Evolutionary conservation across 441 rosid species (phyloP).

Genomic region (Adansonia rubrostipa): DNA sequence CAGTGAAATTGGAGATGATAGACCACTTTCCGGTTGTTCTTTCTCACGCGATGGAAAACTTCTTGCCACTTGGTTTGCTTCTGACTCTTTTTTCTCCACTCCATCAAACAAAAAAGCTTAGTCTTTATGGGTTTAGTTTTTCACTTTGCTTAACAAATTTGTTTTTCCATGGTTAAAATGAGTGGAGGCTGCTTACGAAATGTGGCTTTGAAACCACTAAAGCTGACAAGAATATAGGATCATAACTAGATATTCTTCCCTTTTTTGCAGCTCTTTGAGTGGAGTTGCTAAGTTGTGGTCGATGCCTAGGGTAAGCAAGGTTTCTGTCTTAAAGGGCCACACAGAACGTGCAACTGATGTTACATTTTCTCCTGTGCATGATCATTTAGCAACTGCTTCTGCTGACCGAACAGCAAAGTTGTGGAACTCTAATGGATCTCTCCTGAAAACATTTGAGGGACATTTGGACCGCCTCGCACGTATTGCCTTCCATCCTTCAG

Average conservation of each 20-base stretch:
- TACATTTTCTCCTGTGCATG: slow-evolving; percentile 76
- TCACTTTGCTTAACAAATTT: neutral
- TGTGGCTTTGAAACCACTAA: slow-evolving; percentile 12
- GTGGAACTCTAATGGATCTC: slow-evolving; percentile 84
- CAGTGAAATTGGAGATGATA: slow-evolving; percentile 86
- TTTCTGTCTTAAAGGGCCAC: slow-evolving; percentile 78
- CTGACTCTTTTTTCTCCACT: neutral
- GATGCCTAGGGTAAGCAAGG: slow-evolving; percentile 67
- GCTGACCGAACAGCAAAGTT: slow-evolving; percentile 91
- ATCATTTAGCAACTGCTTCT: slow-evolving; percentile 84
- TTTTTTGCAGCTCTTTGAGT: slow-evolving; percentile 58
- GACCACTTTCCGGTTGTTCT: slow-evolving; percentile 90
- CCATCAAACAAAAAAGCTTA: neutral
- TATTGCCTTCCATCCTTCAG: slow-evolving; percentile 89
- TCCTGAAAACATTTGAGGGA: slow-evolving; percentile 75
- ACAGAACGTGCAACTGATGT: slow-evolving; percentile 91
- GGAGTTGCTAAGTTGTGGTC: slow-evolving; percentile 91
- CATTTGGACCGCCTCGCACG: slow-evolving; percentile 96
- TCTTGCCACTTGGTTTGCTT: slow-evolving; percentile 73
- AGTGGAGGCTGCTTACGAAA: neutral
- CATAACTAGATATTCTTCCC: slow-evolving; percentile 31
- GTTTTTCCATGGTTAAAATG: neutral
- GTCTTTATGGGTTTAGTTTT: neutral
- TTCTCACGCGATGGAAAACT: slow-evolving; percentile 72
- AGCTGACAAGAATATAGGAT: neutral